Conservation (phyloP, 2,329 filamentous ascomycete species). For the Bipolaris oryzae region DNA sequence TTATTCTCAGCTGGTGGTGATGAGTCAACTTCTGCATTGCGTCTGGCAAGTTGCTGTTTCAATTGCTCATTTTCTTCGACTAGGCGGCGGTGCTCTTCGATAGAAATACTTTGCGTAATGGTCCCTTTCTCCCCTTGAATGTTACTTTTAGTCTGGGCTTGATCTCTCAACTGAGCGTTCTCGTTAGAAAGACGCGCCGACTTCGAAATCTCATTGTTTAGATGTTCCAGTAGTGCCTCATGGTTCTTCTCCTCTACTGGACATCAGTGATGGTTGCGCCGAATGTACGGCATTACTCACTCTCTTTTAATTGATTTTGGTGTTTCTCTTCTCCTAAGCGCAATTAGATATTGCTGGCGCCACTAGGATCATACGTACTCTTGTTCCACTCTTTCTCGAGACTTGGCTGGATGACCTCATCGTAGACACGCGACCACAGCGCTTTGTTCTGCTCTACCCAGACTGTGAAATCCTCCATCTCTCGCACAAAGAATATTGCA, state of each 20-base stretch:
- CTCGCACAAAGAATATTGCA: slow-evolving; percentile 6
- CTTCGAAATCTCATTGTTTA: slow-evolving; percentile 35
- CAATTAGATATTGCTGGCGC: slow-evolving; percentile 7
- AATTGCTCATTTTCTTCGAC: slow-evolving; percentile 14
- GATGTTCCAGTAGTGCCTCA: slow-evolving; percentile 31
- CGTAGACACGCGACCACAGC: slow-evolving; percentile 39
- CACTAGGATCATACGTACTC: slow-evolving; percentile 25
- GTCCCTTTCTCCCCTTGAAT: neutral
- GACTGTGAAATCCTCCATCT: slow-evolving; percentile 35
- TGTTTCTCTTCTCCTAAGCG: slow-evolving; percentile 34
- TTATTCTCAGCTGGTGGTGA: slow-evolving; percentile 1
- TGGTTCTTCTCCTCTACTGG: slow-evolving; percentile 38
- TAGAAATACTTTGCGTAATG: neutral
- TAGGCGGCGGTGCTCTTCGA: slow-evolving; percentile 15
- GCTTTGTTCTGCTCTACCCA: slow-evolving; percentile 41
- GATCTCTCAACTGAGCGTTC: slow-evolving; percentile 15
- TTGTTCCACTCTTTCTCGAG: slow-evolving; percentile 43
- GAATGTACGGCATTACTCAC: slow-evolving; percentile 19
- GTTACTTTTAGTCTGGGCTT: neutral
- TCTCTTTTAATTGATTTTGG: slow-evolving; percentile 32
- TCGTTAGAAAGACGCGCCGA: slow-evolving; percentile 35
- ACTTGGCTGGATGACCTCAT: slow-evolving; percentile 44
- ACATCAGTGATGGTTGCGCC: slow-evolving; percentile 7
- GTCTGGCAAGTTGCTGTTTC: slow-evolving; percentile 7
- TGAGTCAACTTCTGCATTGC: slow-evolving; percentile 2